Base-by-base conservation (phyloP, 306 rosid genomes). In the Sechiopsis laciniata region DNA sequence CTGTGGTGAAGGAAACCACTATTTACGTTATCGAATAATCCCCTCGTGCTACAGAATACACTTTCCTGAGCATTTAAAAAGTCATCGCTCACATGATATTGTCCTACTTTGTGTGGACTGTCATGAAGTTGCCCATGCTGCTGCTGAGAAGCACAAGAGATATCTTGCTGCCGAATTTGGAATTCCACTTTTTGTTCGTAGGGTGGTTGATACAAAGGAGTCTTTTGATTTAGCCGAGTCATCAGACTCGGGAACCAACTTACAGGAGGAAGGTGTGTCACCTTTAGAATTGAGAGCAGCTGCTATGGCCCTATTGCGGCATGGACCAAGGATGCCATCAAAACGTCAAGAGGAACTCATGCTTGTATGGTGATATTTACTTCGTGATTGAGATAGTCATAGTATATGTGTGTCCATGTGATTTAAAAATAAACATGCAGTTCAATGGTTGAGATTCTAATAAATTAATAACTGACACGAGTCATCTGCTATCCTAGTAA, bases 51-150 rank as follows among this genome's bases (percentile, higher is more conserved):
- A 91, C 87, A 89, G 99, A 79, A 70, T 91, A 72, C 99, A 94
- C 81, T 94, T 91, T 58, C 97, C 99, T 5, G 99, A 94, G 87
- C 96, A 87, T 87, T 81, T 94, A 84, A 89, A 94, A 81, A 94
- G 99, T 79, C 99, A 94, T 40, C 95, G 97, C 16, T 94, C 99
- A 82, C 99, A 91, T 83, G 97, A 94, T 77, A 94, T 94, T 74
- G 92, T 91, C 82, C 85, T 94, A 65, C 91, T 94, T 77, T 94
- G 99, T 64, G 97, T 94, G 89, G 97, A 94, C 83, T 94, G 97
- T 82, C 99, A 94, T 67, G 99, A 94, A 85, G 83, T 88, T 81
- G 95, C 97, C 69, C 99, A 91, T 88, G 96, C 92, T 60, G 87
- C 96, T 79, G 99, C 99, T 76, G 97, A 94, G 84, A 94, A 85